Evolutionary conservation across 192 early-diverging fungal genomes (phyloP).

Genomic region (Gigaspora rosea): DNA sequence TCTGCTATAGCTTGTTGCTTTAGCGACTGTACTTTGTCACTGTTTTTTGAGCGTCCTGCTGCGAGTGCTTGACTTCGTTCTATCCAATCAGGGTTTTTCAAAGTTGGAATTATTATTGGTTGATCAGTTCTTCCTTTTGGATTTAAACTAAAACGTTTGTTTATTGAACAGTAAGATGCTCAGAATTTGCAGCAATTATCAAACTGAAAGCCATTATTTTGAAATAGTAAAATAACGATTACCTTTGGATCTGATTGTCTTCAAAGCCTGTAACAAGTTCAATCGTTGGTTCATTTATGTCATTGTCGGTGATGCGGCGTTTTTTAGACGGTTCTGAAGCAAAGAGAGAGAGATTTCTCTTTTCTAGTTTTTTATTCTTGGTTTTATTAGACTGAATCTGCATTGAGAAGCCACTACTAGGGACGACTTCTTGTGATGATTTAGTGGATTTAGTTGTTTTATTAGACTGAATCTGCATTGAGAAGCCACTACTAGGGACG

Average conservation of each 20-base stretch:
- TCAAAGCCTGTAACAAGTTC: conserved; percentile 9
- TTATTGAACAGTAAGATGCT: too few species aligned
- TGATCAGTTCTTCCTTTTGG: background rate
- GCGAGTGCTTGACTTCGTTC: background rate
- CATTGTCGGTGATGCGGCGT: background rate
- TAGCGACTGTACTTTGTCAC: background rate
- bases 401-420: conserved; percentile 16
- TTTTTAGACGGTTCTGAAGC: background rate
- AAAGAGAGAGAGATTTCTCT: background rate
- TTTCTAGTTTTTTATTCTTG: background rate
- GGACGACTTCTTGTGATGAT: background rate
- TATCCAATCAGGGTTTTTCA: background rate
- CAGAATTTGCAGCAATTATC: too few species aligned
- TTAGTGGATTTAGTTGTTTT: background rate
- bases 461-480: background rate
- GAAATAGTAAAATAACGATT: background rate
- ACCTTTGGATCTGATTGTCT: conserved; percentile 1
- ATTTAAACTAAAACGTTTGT: background rate
- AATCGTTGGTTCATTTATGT: background rate
- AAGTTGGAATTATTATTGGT: background rate
- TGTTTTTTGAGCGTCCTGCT: background rate
- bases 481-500: background rate
- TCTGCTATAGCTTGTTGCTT: background rate
- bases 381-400: background rate
- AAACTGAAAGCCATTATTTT: too few species aligned